phyloP scores from a whole-genome alignment of 805 yeast species.

The Teunomyces panamensis region DNA sequence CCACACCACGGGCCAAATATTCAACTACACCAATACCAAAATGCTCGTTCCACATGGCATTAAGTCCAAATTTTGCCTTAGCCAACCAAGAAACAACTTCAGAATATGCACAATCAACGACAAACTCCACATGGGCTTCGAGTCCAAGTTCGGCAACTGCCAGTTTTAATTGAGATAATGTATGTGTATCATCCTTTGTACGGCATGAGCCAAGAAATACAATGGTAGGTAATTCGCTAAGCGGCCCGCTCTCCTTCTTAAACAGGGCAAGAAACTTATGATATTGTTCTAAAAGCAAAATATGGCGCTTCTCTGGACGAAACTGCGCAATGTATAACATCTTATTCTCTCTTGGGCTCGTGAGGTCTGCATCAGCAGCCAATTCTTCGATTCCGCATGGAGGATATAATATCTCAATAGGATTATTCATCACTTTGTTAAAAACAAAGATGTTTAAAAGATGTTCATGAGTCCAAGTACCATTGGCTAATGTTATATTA shows the following conservation, averaged over 20 bases:
- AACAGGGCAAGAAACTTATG: constrained; percentile 43
- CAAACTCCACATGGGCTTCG: constrained; percentile 46
- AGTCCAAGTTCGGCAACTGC: constrained; percentile 33
- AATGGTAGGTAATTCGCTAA: constrained; percentile 47
- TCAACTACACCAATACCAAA: constrained; percentile 98
- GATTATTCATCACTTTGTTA: constrained; percentile 22
- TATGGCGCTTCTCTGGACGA: constrained; percentile 92
- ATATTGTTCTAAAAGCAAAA: constrained; percentile 63
- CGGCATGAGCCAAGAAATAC: constrained; percentile 85
- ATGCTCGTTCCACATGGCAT: constrained; percentile 99
- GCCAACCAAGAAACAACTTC: constrained; percentile 54
- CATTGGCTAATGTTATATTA: constrained; percentile 69
- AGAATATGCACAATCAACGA: constrained; percentile 71
- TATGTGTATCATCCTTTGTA: constrained; percentile 57
- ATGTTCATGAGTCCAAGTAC: constrained; percentile 89
- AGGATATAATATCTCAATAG: constrained; percentile 65
- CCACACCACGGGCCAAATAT: constrained; percentile 77
- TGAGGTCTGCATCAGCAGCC: constrained; percentile 8
- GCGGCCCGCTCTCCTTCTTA: constrained; percentile 14
- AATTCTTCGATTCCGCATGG: constrained; percentile 76
- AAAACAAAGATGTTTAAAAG: constrained; percentile 61
- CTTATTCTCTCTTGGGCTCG: constrained; percentile 26
- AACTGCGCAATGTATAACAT: constrained; percentile 82
- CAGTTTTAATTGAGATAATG: constrained; percentile 49
- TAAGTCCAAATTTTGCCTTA: constrained; percentile 70